Evolutionary conservation across 257 asterid genomes (phyloP).

Genomic region (Henckelia pumila): DNA sequence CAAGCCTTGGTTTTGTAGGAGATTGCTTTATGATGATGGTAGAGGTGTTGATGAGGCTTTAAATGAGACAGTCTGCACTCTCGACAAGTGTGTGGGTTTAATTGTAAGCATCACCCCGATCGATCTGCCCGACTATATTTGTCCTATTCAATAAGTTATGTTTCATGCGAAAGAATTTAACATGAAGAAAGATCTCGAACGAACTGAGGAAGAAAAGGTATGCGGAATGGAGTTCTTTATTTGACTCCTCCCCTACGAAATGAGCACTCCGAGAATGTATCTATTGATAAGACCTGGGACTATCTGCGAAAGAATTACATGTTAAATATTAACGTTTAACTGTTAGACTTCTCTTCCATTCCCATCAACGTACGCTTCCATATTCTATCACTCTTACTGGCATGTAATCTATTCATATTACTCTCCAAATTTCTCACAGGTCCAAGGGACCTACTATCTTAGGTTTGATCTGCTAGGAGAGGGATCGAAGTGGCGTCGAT

Average conservation of each 20-base stretch:
- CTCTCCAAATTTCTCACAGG: constrained; percentile 38
- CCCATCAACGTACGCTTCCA: not conserved
- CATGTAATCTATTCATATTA: constrained; percentile 10
- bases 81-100: constrained; percentile 59
- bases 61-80: constrained; percentile 74
- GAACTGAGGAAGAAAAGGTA: no score
- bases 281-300: no score
- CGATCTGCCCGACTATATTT: not conserved
- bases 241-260: no score
- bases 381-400: not conserved
- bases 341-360: not conserved
- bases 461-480: constrained; percentile 78
- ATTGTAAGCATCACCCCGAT: constrained; percentile 47
- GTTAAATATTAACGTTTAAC: not conserved
- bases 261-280: no score
- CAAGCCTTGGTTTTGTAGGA: constrained; percentile 50
- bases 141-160: not conserved
- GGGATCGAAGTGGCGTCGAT: constrained; percentile 96
- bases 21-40: constrained; percentile 79
- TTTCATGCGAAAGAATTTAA: not conserved
- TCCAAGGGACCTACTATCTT: constrained; percentile 79
- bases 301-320: not conserved
- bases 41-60: constrained; percentile 92
- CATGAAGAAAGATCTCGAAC: no score
- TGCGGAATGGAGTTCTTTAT: no score